Conservation (phyloP, 805 yeast species). For the Ascoidea tarda region DNA sequence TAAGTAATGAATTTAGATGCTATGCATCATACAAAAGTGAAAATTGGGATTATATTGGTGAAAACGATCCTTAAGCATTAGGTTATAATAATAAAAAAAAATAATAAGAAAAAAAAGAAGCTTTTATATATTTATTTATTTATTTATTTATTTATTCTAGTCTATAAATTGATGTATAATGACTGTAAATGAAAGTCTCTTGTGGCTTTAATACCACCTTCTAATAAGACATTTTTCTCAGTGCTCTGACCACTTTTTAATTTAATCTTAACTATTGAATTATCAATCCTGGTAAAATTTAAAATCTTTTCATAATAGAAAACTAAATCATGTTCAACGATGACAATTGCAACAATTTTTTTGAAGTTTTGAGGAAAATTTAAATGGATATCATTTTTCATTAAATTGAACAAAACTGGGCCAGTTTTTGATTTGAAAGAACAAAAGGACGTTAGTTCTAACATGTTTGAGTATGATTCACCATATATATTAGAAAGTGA, state of each 20-base stretch:
- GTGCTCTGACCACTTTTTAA: slow-evolving; percentile 11
- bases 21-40: slow-evolving; percentile 65
- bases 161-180: not conserved
- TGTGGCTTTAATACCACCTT: slow-evolving; percentile 24
- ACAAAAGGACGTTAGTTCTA: slow-evolving; percentile 37
- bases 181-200: slow-evolving; percentile 26
- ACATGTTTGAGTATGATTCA: slow-evolving; percentile 10
- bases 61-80: too few relatives aligned
- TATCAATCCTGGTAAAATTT: slow-evolving; percentile 20
- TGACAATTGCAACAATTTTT: slow-evolving; percentile 24
- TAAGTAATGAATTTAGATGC: slow-evolving; percentile 80
- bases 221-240: slow-evolving; percentile 15
- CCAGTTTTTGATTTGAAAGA: slow-evolving; percentile 32
- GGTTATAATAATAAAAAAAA: too few relatives aligned
- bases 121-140: too few relatives aligned
- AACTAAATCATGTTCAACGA: slow-evolving; percentile 34
- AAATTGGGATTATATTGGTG: slow-evolving; percentile 32
- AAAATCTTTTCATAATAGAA: slow-evolving; percentile 27
- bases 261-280: slow-evolving; percentile 14
- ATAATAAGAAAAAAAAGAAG: too few relatives aligned
- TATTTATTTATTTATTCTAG: too few relatives aligned
- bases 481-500: not conserved
- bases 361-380: slow-evolving; percentile 7
- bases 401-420: slow-evolving; percentile 13
- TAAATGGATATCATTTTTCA: slow-evolving; percentile 9